These are phyloP conservation scores for Arthrobotrys entomopaga DNA, from an alignment of 2,329 filamentous ascomycete species.

Conservation along the genomic window DNA sequence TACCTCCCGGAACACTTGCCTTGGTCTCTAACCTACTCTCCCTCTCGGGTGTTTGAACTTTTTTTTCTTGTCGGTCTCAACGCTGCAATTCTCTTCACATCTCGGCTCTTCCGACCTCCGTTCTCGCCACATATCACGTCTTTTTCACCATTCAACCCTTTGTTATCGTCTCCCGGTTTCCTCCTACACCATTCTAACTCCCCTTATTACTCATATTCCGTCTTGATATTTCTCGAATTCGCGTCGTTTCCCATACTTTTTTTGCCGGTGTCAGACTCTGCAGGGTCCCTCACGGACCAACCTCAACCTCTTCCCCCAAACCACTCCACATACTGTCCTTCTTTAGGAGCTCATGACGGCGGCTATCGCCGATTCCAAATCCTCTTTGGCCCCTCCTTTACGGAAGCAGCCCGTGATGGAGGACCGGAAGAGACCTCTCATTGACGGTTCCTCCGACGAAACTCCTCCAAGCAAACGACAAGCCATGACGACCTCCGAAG, in stretches of 20 bases:
- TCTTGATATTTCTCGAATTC: slow-evolving; percentile 18
- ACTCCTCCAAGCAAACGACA: slow-evolving; percentile 92
- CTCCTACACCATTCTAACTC: background rate
- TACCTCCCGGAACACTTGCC: too few relatives aligned
- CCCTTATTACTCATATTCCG: background rate
- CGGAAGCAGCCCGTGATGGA: slow-evolving; percentile 77
- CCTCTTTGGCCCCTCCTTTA: slow-evolving; percentile 57
- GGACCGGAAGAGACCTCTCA: slow-evolving; percentile 94
- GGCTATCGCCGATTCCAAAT: slow-evolving; percentile 54
- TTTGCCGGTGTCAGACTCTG: slow-evolving; percentile 6
- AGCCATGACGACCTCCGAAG: slow-evolving; percentile 59
- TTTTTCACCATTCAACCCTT: slow-evolving; percentile 33
- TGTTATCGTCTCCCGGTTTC: slow-evolving; percentile 8
- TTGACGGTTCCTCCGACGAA: slow-evolving; percentile 73
- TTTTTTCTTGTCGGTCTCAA: too few relatives aligned
- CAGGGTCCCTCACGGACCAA: slow-evolving; percentile 31
- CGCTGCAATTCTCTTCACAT: background rate
- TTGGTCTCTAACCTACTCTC: too few relatives aligned
- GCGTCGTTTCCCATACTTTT: background rate
- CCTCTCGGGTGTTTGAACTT: slow-evolving; percentile 9
- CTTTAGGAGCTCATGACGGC: slow-evolving; percentile 53
- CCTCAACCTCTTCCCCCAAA: slow-evolving; percentile 17
- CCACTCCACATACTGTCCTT: slow-evolving; percentile 13
- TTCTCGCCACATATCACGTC: slow-evolving; percentile 31
- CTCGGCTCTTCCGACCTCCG: slow-evolving; percentile 8